Base-by-base conservation (phyloP, 352 stramenopile species). In the Globisporangium mamillatum region DNA sequence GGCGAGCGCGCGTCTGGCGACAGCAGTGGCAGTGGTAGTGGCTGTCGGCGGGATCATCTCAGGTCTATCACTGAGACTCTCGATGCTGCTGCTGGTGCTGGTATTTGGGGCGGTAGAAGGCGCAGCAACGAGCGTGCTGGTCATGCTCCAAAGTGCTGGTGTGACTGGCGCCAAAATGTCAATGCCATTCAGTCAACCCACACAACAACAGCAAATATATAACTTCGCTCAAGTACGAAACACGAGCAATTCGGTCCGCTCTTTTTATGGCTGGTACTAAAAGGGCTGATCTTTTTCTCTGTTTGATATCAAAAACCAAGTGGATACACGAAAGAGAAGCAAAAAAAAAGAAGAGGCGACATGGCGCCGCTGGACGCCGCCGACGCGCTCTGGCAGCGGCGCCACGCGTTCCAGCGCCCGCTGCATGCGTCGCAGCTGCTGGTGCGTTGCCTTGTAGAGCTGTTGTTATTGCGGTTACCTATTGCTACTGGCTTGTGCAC, bases 321-420 rank as follows among this genome's bases (percentile, higher is more conserved):
- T 46, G 48, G 48, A 25, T 55, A 27, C 48, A 55, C 48, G 22
- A 56, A 32, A 57, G 52, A 24, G 10, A 25, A 57, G n/a, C 22
- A 61, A 8, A 46, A 48, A 7, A 46, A n/a, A 10, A 48, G 24
- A 8, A 63, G 22, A 7, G 27, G 58, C n/a, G 58, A 63, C 12
- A 44, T 52, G 60, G 46, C 41, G 60, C 9, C 60, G 44, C 38
- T 66, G 41, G 25, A 48, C 61, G 46, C 50, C 61, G 27, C 50
- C 22, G 29, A 60, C 57, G 64, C 61, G 53, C 63, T 24, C 32
- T 63, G 63, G 29, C 67, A 58, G 62, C 81, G 81, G 6, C 81
- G 71, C 27, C 79, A 88, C 36, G 82, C 79, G 46, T 88, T 78
- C 62, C 64, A 86, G 73, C 62, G 64, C 52, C 80, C 80, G 22